Percentiles rank a stretch among this genome's conserved stretches.
These are phyloP conservation scores for Aspergillus diversus DNA, from an alignment of 495 filamentous ascomycete genomes.

Conservation along the genomic window DNA sequence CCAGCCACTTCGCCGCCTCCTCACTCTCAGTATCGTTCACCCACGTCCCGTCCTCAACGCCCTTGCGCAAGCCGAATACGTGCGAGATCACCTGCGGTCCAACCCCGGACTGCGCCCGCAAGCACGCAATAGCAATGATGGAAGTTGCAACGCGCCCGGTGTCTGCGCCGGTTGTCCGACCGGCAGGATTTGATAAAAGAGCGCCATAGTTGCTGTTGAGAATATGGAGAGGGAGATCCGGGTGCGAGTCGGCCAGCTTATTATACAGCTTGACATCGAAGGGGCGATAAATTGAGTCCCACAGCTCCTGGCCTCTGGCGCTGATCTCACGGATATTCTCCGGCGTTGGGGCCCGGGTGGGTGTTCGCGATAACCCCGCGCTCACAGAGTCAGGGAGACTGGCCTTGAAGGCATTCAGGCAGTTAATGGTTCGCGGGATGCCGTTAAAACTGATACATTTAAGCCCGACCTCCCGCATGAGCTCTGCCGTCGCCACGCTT, in stretches of 20 bases:
- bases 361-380: slow-evolving; percentile 45
- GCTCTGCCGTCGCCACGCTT: slow-evolving; percentile 63
- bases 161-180: slow-evolving; percentile 52
- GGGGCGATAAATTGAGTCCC: slow-evolving; percentile 73
- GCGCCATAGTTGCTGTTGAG: slow-evolving; percentile 71
- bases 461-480: slow-evolving; percentile 78
- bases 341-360: slow-evolving; percentile 50
- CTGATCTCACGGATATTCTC: slow-evolving; percentile 56
- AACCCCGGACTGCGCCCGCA: slow-evolving; percentile 76
- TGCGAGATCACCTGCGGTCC: slow-evolving; percentile 78
- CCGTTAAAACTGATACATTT: slow-evolving; percentile 88
- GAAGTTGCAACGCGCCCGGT: slow-evolving; percentile 68
- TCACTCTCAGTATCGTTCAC: slow-evolving; percentile 54
- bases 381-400: slow-evolving; percentile 54
- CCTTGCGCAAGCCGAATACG: slow-evolving; percentile 75
- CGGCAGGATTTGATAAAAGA: slow-evolving; percentile 67
- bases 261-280: slow-evolving; percentile 68
- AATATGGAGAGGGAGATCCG: slow-evolving; percentile 79
- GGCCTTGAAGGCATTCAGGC: slow-evolving; percentile 65
- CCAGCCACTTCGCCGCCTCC: slow-evolving; percentile 64
- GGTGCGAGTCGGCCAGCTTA: slow-evolving; percentile 69
- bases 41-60: slow-evolving; percentile 65
- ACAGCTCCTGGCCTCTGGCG: slow-evolving; percentile 61
- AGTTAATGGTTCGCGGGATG: slow-evolving; percentile 80
- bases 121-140: slow-evolving; percentile 68